Base-by-base conservation (phyloP, 495 filamentous ascomycete genomes). In the Evernia prunastri region DNA sequence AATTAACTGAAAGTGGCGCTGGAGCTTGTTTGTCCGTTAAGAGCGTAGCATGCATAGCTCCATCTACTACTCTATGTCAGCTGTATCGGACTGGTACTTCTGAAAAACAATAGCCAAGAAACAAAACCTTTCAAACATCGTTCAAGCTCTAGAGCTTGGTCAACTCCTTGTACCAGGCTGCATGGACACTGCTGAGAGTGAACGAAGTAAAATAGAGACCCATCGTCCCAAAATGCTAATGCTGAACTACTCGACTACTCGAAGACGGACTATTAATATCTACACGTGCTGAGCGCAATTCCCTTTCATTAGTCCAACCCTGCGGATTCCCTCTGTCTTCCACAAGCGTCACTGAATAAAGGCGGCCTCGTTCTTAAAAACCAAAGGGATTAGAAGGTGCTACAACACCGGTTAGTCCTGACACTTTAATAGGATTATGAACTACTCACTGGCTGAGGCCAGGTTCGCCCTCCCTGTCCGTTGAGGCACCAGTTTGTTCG, bases 311-410 rank as follows among this genome's bases (percentile, higher is more conserved):
- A 63, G 61, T 63, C 61, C 61, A 63, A 63, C 39, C 1, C 23
- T 63, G 60, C 61, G 25, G 23, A 45, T 29, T 23, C 8, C 17
- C 33, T 29, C 23, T 29, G 25, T 42, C 40, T 4, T 42, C 53
- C 35, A 18, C 33, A 57, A 57, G 36, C 53, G 36, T 56, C n/a
- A 43, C 49, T 31, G 42, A 33, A 45, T 29, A 23, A 18, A 45
- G 27, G 9, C 35, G n/a, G 47, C 27, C 37, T 15, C 18, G 3
- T 40, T 40, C 17, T 33, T 40, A 95, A 72, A 96, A 96, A 25
- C 92, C 92, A 75, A 96, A 96, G 1, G 92, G 92, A 74, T 96
- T 96, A 68, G 90, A 82, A 29, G 92, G 91, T 62, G 92, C 92
- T 96, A 68, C 49, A 66, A 37, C 63, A 59, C 33, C 11, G 31